Base-by-base conservation (phyloP, 371 early-diverging fungal genomes). In the Encephalitozoon cuniculi region DNA sequence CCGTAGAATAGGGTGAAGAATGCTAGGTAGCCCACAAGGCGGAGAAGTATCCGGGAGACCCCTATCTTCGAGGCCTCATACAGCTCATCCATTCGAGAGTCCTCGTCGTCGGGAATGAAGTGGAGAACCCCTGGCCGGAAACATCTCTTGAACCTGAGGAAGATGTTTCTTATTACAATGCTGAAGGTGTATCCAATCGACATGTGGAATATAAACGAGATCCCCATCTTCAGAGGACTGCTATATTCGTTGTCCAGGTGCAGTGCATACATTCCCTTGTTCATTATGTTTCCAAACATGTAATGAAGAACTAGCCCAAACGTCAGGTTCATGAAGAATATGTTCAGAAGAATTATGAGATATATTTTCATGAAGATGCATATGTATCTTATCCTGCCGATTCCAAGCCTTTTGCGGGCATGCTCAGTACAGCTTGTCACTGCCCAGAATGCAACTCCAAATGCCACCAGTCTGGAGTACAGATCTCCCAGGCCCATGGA, bases 121-220 rank as follows among this genome's bases (percentile, higher is more conserved):
- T 59, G 59, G 6, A 59, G 28, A n/a, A 59, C 59, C 6, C 59
- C 59, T 15, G 59, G 34, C 37, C 59, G 59, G 59, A 59, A 59
- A 18, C 59, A 59, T 18, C 37, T 59, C 34, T 59, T 59, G 59
- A 59, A 59, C n/a, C 34, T 37, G 18, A 59, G 32, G 5, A 59
- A 37, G 21, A 32, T n/a, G 15, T 59, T 59, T 37, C 59, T 59
- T 28, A 59, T 59, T 30, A 30, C 59, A 30, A 59, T 59, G 30
- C 59, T 37, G 15, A 59, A 59, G 11, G 59, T 34, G 15, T 59
- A 37, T 18, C 59, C 59, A 59, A 59, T 32, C 15, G 37, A 59
- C 32, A 59, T 37, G 37, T 59, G 59, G 34, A 59, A 59, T 28
- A 30, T 34, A 2, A 59, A 15, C 26, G 59, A 59, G 11, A 59